Percentiles rank a stretch among this genome's conserved stretches.
Evolutionary conservation across 2,329 filamentous ascomycete species (phyloP).

Genomic region (Aspergillus puulaauensis): DNA sequence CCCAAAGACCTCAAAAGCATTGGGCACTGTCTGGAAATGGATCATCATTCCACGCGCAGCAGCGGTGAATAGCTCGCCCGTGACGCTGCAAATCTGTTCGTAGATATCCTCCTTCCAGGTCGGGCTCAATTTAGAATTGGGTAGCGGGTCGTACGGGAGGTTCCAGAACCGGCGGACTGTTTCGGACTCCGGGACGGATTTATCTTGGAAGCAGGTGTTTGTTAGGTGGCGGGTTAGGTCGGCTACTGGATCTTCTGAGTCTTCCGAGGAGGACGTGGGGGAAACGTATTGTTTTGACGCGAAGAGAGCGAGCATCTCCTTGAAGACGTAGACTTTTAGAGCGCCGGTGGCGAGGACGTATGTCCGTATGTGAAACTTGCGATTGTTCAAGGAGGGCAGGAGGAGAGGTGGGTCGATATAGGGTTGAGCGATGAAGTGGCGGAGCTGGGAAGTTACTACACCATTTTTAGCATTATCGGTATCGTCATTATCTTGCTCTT

Average conservation of each 20-base stretch:
- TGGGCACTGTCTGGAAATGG: conserved; percentile 86
- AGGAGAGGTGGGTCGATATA: conserved; percentile 90
- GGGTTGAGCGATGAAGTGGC: conserved; percentile 93
- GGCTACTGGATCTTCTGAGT: conserved; percentile 34
- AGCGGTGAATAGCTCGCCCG: conserved; percentile 79
- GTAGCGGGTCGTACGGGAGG: conserved; percentile 43
- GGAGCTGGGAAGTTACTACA: conserved; percentile 84
- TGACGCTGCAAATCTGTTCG: conserved; percentile 69
- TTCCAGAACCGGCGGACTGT: conserved; percentile 75
- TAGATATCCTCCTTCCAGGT: conserved; percentile 64
- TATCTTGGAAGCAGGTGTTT: conserved; percentile 87
- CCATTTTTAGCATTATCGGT: conserved; percentile 37
- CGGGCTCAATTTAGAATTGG: conserved; percentile 28
- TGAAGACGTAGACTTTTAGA: conserved; percentile 81
- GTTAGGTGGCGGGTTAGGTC: conserved; percentile 79
- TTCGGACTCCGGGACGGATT: conserved; percentile 54
- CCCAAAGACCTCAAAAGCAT: conserved; percentile 90
- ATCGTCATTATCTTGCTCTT: conserved; percentile 39
- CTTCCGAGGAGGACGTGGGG: conserved; percentile 44
- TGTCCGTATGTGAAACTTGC: conserved; percentile 93
- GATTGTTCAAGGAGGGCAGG: conserved; percentile 58
- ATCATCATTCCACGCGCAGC: conserved; percentile 80
- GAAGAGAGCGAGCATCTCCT: conserved; percentile 89
- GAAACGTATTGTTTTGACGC: conserved; percentile 70
- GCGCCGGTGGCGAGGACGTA: conserved; percentile 83